phyloP scores from a whole-genome alignment of 106 monocot genomes.

The Dendrobium nobile region DNA sequence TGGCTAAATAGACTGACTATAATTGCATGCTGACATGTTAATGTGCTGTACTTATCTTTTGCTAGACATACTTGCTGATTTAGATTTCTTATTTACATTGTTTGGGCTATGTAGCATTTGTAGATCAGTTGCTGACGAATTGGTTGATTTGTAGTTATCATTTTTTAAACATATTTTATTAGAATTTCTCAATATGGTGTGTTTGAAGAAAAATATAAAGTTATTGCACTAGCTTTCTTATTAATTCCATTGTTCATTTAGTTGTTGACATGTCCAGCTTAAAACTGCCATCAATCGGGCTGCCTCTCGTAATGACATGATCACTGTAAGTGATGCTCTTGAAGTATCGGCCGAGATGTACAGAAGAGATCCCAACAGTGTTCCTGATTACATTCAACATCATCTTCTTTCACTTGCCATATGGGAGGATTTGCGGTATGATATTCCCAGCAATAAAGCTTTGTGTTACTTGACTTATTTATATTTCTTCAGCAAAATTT shows the following conservation, averaged over 20 bases:
- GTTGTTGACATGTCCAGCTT: slow-evolving; percentile 44
- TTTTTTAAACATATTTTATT: neutral
- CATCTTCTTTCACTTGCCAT: slow-evolving; percentile 80
- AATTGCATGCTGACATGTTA: neutral
- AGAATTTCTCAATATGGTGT: neutral
- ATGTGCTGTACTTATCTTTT: neutral
- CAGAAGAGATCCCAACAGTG: slow-evolving; percentile 80
- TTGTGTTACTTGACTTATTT: neutral
- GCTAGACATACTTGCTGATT: neutral
- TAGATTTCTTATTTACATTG: neutral
- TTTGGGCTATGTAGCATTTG: neutral
- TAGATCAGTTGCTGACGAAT: neutral
- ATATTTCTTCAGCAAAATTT: neutral
- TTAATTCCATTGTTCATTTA: neutral
- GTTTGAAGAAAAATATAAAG: neutral
- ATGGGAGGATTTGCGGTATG: slow-evolving; percentile 95
- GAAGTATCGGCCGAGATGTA: slow-evolving; percentile 99
- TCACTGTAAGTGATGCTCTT: slow-evolving; percentile 90
- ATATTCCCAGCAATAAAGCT: neutral
- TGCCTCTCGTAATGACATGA: slow-evolving; percentile 72
- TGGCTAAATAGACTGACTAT: neutral
- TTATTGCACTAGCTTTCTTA: neutral
- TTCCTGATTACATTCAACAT: slow-evolving; percentile 90
- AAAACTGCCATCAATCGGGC: slow-evolving; percentile 94
- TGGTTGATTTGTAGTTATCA: neutral